These are phyloP conservation scores for Taphrina sp. DNA, from an alignment of 1,139 yeast genomes.

Conservation along the genomic window DNA sequence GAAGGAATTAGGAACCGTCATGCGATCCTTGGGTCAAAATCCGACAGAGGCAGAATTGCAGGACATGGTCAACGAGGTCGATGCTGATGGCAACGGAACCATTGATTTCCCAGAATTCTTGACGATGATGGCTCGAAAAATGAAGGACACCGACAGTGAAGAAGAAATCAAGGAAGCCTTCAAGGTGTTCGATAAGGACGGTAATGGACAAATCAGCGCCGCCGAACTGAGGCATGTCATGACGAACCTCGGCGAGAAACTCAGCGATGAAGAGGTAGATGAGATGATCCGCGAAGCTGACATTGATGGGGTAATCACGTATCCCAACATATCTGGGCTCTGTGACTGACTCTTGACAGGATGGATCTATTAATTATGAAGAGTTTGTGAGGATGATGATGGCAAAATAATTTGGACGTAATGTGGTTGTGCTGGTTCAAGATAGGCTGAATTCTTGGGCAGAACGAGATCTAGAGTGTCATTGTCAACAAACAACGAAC, in stretches of 20 bases:
- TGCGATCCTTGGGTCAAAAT: conserved; percentile 96
- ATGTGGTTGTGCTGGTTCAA: too few relatives aligned
- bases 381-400: conserved; percentile 82
- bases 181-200: conserved; percentile 82
- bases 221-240: conserved; percentile 95
- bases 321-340: too few relatives aligned
- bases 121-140: conserved; percentile 90
- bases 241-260: conserved; percentile 93
- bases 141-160: conserved; percentile 93
- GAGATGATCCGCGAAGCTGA: conserved; percentile 97
- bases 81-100: conserved; percentile 89
- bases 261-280: conserved; percentile 92
- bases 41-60: conserved; percentile 95
- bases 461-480: too few relatives aligned
- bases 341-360: conserved; percentile 42
- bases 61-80: conserved; percentile 96
- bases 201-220: conserved; percentile 93
- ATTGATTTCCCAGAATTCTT: conserved; percentile 55
- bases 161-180: conserved; percentile 97
- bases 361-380: conserved; percentile 92
- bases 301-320: conserved; percentile 38
- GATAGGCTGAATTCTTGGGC: too few relatives aligned
- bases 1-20: conserved; percentile 92
- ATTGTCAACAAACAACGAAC: too few relatives aligned
- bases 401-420: conserved; percentile 36